Conservation (phyloP, 176 grass and related monocot genomes). For the Tillandsia fasciculata region DNA sequence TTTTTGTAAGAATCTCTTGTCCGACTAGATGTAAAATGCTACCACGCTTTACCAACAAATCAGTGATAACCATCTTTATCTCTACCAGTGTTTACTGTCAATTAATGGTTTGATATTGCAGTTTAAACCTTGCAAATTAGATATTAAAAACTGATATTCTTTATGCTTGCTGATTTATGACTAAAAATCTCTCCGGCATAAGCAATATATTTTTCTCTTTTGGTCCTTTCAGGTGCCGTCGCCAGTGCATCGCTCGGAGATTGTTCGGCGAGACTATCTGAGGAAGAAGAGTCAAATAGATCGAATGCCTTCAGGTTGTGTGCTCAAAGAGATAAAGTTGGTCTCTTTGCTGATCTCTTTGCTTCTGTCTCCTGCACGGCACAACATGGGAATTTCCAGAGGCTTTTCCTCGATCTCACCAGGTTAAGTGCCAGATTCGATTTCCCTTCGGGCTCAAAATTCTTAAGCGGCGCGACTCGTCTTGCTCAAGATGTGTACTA, state of each 20-base stretch:
- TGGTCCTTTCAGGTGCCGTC: constrained; percentile 51
- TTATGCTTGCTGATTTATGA: too few species aligned
- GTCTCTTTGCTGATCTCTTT: constrained; percentile 63
- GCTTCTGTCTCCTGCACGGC: constrained; percentile 69
- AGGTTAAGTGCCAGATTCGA: constrained; percentile 54
- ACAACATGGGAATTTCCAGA: constrained; percentile 84
- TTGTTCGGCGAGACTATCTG: constrained; percentile 38
- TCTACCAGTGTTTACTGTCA: too few species aligned
- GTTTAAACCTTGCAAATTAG: too few species aligned
- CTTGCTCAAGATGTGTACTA: constrained; percentile 65
- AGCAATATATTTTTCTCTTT: background rate
- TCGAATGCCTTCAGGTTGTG: constrained; percentile 34
- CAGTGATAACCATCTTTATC: too few species aligned
- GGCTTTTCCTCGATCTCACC: constrained; percentile 77
- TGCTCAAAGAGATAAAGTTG: constrained; percentile 41
- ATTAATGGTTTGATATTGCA: too few species aligned
- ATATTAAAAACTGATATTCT: too few species aligned
- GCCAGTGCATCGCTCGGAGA: constrained; percentile 62
- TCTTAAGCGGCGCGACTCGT: constrained; percentile 47
- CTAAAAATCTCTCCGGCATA: too few species aligned
- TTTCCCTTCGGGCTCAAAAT: constrained; percentile 64
- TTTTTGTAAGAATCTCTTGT: too few species aligned
- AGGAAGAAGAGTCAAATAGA: constrained; percentile 23
- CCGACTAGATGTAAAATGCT: too few species aligned
- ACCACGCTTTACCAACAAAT: too few species aligned